phyloP scores from a whole-genome alignment of 2,329 filamentous ascomycete genomes.

The Diaporthe ilicicola region DNA sequence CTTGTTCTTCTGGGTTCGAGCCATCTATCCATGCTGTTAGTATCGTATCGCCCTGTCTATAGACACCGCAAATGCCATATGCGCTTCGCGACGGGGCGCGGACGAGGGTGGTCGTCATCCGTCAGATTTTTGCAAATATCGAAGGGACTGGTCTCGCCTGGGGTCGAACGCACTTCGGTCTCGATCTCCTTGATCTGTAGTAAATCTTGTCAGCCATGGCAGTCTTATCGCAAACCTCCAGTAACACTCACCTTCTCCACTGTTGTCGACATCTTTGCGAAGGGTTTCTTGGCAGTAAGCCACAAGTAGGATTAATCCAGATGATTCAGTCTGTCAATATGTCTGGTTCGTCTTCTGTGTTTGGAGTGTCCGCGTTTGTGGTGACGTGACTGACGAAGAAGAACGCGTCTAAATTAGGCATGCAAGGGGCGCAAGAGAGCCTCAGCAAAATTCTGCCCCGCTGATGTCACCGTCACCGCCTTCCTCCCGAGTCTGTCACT shows the following conservation, averaged over 20 bases:
- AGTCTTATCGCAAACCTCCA: constrained; percentile 8
- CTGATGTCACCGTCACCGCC: constrained; percentile 31
- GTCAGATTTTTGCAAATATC: neutral
- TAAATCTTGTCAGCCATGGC: constrained; percentile 42
- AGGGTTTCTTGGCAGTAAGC: constrained; percentile 26
- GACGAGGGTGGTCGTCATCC: neutral
- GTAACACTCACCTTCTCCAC: constrained; percentile 82
- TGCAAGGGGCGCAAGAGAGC: neutral
- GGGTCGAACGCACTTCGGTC: constrained; percentile 75
- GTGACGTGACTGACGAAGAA: constrained; percentile 2
- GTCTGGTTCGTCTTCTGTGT: neutral
- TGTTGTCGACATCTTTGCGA: constrained; percentile 86
- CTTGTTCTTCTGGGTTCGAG: constrained; percentile 81
- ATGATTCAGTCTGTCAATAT: neutral
- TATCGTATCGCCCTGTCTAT: neutral
- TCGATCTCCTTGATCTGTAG: constrained; percentile 93
- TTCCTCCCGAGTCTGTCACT: neutral
- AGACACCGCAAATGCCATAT: neutral
- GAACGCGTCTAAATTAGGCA: constrained; percentile 5
- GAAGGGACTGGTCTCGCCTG: constrained; percentile 16
- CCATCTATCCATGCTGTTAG: constrained; percentile 71
- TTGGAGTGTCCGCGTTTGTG: neutral
- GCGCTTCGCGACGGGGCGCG: neutral
- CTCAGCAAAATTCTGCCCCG: constrained; percentile 22
- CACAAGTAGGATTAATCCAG: neutral